Evolutionary conservation across 306 rosid genomes (phyloP).

Genomic region (Gillenia trifoliata): DNA sequence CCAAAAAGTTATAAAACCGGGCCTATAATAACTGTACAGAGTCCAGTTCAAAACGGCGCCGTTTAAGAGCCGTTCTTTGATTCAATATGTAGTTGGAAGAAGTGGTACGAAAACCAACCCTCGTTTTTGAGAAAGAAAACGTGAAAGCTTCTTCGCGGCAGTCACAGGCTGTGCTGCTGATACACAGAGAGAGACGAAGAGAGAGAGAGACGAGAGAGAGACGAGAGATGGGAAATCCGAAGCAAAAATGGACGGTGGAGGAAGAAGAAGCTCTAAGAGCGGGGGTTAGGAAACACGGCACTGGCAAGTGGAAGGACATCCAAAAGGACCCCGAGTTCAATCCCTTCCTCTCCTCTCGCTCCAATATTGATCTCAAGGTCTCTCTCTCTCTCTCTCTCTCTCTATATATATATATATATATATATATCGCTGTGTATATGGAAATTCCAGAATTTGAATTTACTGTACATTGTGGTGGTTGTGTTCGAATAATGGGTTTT

Average conservation of each 20-base stretch:
- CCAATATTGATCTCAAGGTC: slow-evolving; percentile 51
- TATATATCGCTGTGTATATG: neutral
- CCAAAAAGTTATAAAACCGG: neutral
- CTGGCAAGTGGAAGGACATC: slow-evolving; percentile 48
- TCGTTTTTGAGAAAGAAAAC: neutral
- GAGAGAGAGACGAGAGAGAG: neutral
- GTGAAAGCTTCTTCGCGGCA: neutral
- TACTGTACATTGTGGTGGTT: neutral
- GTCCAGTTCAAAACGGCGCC: neutral
- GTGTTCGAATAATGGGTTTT: neutral
- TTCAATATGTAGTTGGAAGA: neutral
- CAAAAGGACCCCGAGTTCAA: slow-evolving; percentile 52
- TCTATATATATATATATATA: neutral
- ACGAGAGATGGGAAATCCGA: slow-evolving; percentile 42
- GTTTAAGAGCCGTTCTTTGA: neutral
- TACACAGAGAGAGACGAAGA: too few relatives aligned
- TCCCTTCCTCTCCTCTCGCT: slow-evolving; percentile 33
- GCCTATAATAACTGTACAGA: too few relatives aligned
- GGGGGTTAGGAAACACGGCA: slow-evolving; percentile 40
- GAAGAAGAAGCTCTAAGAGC: slow-evolving; percentile 47
- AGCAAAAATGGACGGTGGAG: slow-evolving; percentile 45
- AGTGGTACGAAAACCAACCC: neutral
- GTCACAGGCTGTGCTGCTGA: neutral
- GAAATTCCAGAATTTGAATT: neutral
- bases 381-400: neutral